A percentile compares a stretch with the other conserved stretches of the same genome.
Conservation (phyloP, 306 rosid genomes). For the Inga laurina region DNA sequence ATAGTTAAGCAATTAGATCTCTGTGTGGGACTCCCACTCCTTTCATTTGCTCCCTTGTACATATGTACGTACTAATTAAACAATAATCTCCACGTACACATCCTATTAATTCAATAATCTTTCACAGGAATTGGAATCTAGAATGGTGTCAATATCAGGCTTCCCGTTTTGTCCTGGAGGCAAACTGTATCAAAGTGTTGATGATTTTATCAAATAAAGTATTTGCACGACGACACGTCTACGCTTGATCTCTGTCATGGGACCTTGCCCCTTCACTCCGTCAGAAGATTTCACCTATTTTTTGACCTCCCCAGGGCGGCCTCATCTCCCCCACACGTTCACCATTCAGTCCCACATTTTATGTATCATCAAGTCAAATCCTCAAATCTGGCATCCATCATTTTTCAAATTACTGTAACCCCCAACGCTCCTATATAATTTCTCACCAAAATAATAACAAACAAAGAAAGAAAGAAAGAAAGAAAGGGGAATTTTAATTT, state of each 20-base stretch:
- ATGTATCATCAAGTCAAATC: background rate
- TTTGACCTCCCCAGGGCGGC: too few species aligned
- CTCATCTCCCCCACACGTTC: background rate
- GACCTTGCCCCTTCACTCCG: background rate
- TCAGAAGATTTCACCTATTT: background rate
- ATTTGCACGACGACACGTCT: background rate
- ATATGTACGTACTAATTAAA: too few species aligned
- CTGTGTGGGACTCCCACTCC: background rate
- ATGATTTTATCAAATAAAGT: background rate
- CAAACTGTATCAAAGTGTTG: background rate
- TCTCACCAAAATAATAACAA: too few species aligned
- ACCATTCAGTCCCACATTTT: background rate
- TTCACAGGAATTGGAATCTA: conserved; percentile 31
- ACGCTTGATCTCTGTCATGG: background rate
- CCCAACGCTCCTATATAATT: too few species aligned
- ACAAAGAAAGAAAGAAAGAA: too few species aligned
- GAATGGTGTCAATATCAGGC: conserved; percentile 34
- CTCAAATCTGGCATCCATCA: background rate
- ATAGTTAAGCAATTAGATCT: conserved; percentile 31
- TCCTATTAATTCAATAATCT: too few species aligned
- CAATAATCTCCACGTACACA: background rate
- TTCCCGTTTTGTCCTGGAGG: conserved; percentile 38
- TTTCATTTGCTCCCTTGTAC: background rate
- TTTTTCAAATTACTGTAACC: too few species aligned
- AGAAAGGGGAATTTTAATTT: too few species aligned